Evolutionary conservation across 2,329 filamentous ascomycete species (phyloP), one percentile per base, ranked within the genome.

Genomic region (Fusarium dlaminii): DNA sequence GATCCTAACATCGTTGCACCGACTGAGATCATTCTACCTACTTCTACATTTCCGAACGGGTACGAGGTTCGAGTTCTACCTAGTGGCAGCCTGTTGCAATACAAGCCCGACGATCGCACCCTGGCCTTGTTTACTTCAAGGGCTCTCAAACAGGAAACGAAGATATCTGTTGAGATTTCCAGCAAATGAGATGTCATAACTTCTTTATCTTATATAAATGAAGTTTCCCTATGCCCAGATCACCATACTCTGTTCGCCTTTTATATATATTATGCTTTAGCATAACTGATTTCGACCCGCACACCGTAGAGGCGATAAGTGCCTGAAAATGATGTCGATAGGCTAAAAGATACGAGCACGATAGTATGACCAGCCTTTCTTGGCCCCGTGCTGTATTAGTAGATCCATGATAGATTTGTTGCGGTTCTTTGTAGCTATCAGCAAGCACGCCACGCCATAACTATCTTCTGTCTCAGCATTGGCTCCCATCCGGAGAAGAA

Each of bases 21-120:
- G 0, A 61, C 58, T 5, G 58, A 61, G 29, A 34, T 61, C 0
- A 34, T 61, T 3, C 0, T 40, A 0, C 57, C 57, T 0, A 1
- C 0, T 0, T 18, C 14, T 9, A 34, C 36, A 0, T 60, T 54
- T n/a, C 29, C 18, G 0, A 42, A 20, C 0, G 57, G 57, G 0
- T 54, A 54, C 6, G 8, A 60, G 0, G n/a, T 24, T 5, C 12
- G 7, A 20, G 7, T 52, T 6, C 2, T 15, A 1, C 57, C 45
- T 1, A 20, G 18, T 3, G 36, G 34, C 2, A 60, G 57, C 5
- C 2, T 52, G 2, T 6, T 14, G 1, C 34, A 52, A 12, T 22
- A 52, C 8, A 24, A 4, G 2, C 30, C 27, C 1, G 6, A 60
- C 15, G 9, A 27, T 4, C 57, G 29, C 9, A 60, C 36, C 9